Evolutionary conservation across 306 rosid genomes (phyloP).

Genomic region (Herpetospermum pedunculosum): DNA sequence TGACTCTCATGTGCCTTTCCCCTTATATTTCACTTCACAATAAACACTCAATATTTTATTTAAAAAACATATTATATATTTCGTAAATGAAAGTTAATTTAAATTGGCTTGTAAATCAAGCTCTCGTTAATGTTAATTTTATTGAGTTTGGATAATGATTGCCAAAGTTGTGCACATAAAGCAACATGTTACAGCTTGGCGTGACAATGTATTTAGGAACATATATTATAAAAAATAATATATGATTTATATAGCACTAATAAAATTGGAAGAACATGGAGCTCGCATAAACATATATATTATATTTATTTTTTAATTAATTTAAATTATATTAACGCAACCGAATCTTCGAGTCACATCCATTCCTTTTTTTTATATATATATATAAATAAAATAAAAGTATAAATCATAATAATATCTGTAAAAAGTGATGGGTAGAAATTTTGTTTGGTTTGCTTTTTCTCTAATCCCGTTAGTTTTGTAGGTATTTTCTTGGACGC

Average conservation of each 20-base stretch:
- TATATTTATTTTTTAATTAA: neutral
- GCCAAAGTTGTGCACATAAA: constrained; percentile 21
- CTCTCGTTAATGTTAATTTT: neutral
- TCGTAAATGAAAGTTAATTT: neutral
- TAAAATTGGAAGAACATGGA: constrained; percentile 5
- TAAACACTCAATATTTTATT: neutral
- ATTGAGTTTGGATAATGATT: neutral
- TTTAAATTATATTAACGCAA: neutral
- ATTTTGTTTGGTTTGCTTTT: neutral
- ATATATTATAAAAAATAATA: neutral
- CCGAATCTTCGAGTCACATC: constrained; percentile 1
- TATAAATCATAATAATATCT: neutral
- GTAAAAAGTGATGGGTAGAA: neutral
- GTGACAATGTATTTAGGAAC: neutral
- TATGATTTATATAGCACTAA: neutral
- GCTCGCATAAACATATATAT: neutral
- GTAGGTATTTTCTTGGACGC: neutral
- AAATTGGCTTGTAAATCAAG: neutral
- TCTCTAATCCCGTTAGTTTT: neutral
- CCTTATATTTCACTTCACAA: neutral
- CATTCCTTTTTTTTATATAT: neutral
- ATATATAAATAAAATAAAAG: neutral
- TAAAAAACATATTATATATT: neutral
- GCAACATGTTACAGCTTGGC: constrained; percentile 48
- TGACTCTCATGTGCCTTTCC: neutral